phyloP scores from a whole-genome alignment of 1,139 yeast genomes.

The Geotrichum candidum region DNA sequence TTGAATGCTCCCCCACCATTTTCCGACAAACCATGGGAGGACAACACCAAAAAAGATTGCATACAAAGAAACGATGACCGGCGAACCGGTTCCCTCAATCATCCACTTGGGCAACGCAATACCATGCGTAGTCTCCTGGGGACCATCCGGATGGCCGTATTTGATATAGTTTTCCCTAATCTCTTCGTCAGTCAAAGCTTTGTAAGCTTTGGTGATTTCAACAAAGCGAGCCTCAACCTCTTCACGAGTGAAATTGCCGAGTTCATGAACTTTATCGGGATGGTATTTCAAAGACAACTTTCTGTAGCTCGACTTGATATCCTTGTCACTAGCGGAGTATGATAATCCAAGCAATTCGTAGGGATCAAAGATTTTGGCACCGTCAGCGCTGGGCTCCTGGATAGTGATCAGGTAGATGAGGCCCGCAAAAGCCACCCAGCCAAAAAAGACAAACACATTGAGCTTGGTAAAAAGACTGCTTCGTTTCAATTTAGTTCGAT shows the following conservation, averaged over 20 bases:
- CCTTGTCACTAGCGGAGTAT: conserved; percentile 63
- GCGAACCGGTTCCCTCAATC: conserved; percentile 77
- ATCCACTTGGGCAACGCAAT: conserved; percentile 91
- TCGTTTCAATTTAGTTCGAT: conserved; percentile 36
- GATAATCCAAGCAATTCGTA: conserved; percentile 77
- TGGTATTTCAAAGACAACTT: conserved; percentile 82
- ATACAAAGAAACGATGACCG: conserved; percentile 60
- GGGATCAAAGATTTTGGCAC: conserved; percentile 70
- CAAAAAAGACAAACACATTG: conserved; percentile 46
- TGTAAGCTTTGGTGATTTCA: conserved; percentile 83
- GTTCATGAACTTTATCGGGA: conserved; percentile 74
- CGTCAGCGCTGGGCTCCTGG: conserved; percentile 41
- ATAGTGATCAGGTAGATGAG: conserved; percentile 47
- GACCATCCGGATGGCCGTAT: conserved; percentile 98
- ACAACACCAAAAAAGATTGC: conserved; percentile 67
- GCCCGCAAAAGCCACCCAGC: conserved; percentile 60
- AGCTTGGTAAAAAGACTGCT: conserved; percentile 24
- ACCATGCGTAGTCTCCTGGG: conserved; percentile 90
- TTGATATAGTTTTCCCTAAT: conserved; percentile 74
- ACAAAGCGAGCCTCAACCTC: conserved; percentile 76
- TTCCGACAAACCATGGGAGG: conserved; percentile 69
- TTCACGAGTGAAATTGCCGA: conserved; percentile 52
- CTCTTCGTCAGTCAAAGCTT: conserved; percentile 86
- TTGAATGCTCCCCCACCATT: conserved; percentile 87
- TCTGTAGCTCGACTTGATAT: conserved; percentile 76